phyloP scores from a whole-genome alignment of 1,284 basidiomycete species.

The Hemileia vastatrix region DNA sequence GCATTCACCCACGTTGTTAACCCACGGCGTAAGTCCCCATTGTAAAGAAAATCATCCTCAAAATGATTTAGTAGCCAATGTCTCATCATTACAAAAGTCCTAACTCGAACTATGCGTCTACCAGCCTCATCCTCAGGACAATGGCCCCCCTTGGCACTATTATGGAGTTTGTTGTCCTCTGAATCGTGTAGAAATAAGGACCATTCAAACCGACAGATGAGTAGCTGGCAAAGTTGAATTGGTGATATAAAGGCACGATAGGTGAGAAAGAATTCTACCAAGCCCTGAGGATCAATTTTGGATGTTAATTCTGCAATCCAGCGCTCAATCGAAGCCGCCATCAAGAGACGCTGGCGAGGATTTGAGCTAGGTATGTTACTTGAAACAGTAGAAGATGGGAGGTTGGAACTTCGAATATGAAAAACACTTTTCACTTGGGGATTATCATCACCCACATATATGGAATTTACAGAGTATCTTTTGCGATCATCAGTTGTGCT shows the following conservation, averaged over 20 bases:
- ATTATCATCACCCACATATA: neutral
- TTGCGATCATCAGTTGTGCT: neutral
- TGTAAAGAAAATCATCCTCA: slow-evolving; percentile 70
- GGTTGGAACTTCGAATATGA: neutral
- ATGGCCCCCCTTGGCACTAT: neutral
- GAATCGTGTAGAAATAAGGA: slow-evolving; percentile 48
- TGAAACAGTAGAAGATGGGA: neutral
- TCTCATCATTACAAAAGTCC: slow-evolving; percentile 73
- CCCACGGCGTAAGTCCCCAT: slow-evolving; percentile 59
- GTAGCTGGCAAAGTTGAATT: slow-evolving; percentile 62
- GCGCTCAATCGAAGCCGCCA: slow-evolving; percentile 76
- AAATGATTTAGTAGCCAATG: slow-evolving; percentile 82
- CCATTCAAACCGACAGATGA: slow-evolving; percentile 78
- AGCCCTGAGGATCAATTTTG: slow-evolving; percentile 67
- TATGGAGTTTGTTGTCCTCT: slow-evolving; percentile 33
- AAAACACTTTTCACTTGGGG: neutral
- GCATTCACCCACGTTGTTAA: slow-evolving; percentile 69
- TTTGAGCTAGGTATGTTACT: slow-evolving; percentile 1
- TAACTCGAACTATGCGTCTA: slow-evolving; percentile 64
- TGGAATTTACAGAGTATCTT: slow-evolving; percentile 1
- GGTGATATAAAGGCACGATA: slow-evolving; percentile 70
- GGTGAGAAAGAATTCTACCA: slow-evolving; percentile 70
- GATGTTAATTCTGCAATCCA: slow-evolving; percentile 81
- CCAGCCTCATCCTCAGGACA: slow-evolving; percentile 53
- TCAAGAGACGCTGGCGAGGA: slow-evolving; percentile 50